These are phyloP conservation scores for Magnolia kwangsiensis DNA, from an alignment of 164 flowering plant species.

Conservation along the genomic window DNA sequence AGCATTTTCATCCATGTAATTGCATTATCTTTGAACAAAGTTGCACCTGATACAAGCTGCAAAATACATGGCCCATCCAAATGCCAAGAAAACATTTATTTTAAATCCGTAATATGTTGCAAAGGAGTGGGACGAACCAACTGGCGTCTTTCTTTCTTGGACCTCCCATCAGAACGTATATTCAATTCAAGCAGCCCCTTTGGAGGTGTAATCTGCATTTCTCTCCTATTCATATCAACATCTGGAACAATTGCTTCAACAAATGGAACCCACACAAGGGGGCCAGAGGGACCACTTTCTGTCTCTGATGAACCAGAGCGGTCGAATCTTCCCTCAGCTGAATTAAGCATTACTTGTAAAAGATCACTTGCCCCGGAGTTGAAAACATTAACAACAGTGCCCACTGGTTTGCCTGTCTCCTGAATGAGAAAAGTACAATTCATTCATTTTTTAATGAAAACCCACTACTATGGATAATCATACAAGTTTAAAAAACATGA, in stretches of 20 bases:
- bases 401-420: conserved; percentile 79
- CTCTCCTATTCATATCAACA: conserved; percentile 66
- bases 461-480: neutral
- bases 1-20: too few species aligned
- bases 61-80: neutral
- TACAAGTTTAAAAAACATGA: neutral
- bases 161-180: conserved; percentile 53
- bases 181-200: conserved; percentile 91
- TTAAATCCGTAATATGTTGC: neutral
- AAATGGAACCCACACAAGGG: conserved; percentile 80
- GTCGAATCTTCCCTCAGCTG: conserved; percentile 25
- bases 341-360: conserved; percentile 59
- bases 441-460: neutral
- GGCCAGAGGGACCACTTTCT: conserved; percentile 39
- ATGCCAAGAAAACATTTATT: neutral
- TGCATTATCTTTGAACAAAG: neutral
- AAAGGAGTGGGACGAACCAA: conserved; percentile 61
- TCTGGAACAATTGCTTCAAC: conserved; percentile 92
- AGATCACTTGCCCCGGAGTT: conserved; percentile 75
- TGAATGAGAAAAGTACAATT: conserved; percentile 22
- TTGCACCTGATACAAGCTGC: neutral
- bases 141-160: conserved; percentile 91
- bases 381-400: conserved; percentile 67
- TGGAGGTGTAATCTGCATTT: conserved; percentile 86
- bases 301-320: conserved; percentile 29